Conservation (phyloP, 2,329 filamentous ascomycete genomes). For the Akanthomyces lecanii region DNA sequence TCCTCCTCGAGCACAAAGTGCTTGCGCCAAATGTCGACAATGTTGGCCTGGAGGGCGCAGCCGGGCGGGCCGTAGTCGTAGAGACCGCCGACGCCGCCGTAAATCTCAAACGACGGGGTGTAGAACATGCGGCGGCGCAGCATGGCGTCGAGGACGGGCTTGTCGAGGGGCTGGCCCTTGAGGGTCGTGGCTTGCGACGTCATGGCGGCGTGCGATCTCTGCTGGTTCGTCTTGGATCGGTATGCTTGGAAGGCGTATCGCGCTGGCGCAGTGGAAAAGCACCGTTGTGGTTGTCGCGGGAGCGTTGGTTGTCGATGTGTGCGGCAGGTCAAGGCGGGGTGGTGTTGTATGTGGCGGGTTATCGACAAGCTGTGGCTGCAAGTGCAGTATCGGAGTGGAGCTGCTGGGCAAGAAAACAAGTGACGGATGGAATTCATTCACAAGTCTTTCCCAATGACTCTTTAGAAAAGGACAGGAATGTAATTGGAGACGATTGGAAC, state of each 20-base stretch:
- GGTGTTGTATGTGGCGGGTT: constrained; percentile 10
- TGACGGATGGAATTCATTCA: constrained; percentile 13
- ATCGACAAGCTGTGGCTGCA: constrained; percentile 11
- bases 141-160: constrained; percentile 74
- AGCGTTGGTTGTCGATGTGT: not conserved
- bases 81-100: constrained; percentile 81
- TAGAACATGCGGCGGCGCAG: constrained; percentile 89
- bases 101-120: constrained; percentile 93
- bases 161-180: constrained; percentile 86
- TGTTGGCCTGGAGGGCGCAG: constrained; percentile 79
- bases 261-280: constrained; percentile 28
- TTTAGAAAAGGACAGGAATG: not conserved
- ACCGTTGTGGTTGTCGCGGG: constrained; percentile 21
- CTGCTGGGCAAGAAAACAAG: not conserved
- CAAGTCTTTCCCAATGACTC: not conserved
- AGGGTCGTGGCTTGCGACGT: constrained; percentile 64
- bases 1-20: constrained; percentile 91
- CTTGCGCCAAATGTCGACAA: constrained; percentile 85
- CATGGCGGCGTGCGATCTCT: constrained; percentile 33
- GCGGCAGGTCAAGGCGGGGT: constrained; percentile 13
- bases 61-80: constrained; percentile 93
- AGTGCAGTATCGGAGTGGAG: constrained; percentile 7
- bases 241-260: constrained; percentile 28
- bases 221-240: constrained; percentile 27
- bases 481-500: not conserved